A percentile compares a stretch with the other conserved stretches of the same genome.
Evolutionary conservation across 352 stramenopile genomes (phyloP).

Genomic region (Phytopythium aichiense): DNA sequence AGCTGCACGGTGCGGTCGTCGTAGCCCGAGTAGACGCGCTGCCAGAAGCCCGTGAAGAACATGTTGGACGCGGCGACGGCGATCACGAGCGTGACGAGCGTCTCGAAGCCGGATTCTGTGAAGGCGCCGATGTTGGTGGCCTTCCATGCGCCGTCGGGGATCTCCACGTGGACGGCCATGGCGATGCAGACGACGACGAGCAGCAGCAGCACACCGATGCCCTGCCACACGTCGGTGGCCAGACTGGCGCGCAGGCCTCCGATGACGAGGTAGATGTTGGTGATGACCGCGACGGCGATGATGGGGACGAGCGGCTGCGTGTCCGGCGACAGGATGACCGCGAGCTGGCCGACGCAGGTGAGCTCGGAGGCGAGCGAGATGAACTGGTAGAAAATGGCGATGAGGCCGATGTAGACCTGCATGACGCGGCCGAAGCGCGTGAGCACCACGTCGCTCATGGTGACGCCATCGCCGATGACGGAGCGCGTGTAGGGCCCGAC

Average conservation of each 20-base stretch:
- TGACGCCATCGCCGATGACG: conserved; percentile 64
- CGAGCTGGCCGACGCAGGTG: conserved; percentile 56
- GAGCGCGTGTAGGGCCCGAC: conserved; percentile 56
- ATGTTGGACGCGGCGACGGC: conserved; percentile 59
- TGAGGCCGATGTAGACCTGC: conserved; percentile 62
- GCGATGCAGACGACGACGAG: conserved; percentile 57
- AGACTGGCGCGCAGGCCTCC: conserved; percentile 69
- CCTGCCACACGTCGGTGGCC: conserved; percentile 72
- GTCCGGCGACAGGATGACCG: conserved; percentile 39
- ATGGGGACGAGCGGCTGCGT: conserved; percentile 56
- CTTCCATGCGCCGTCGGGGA: conserved; percentile 48
- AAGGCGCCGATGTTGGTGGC: conserved; percentile 56
- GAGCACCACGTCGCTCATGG: conserved; percentile 65
- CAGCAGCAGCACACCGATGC: conserved; percentile 52
- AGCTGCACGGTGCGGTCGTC: conserved; percentile 51
- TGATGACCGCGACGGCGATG: conserved; percentile 52
- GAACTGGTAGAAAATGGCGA: conserved; percentile 81
- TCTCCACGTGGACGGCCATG: conserved; percentile 51
- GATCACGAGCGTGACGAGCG: conserved; percentile 66
- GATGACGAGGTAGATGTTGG: conserved; percentile 72
- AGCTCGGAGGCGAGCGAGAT: conserved; percentile 74
- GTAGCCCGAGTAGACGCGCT: conserved; percentile 61
- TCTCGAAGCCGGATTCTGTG: conserved; percentile 59
- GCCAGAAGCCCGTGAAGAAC: conserved; percentile 82
- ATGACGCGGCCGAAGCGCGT: conserved; percentile 58